These are phyloP conservation scores for Kwoniella sp. DNA, from an alignment of 768 basidiomycete genomes.

Conservation along the genomic window DNA sequence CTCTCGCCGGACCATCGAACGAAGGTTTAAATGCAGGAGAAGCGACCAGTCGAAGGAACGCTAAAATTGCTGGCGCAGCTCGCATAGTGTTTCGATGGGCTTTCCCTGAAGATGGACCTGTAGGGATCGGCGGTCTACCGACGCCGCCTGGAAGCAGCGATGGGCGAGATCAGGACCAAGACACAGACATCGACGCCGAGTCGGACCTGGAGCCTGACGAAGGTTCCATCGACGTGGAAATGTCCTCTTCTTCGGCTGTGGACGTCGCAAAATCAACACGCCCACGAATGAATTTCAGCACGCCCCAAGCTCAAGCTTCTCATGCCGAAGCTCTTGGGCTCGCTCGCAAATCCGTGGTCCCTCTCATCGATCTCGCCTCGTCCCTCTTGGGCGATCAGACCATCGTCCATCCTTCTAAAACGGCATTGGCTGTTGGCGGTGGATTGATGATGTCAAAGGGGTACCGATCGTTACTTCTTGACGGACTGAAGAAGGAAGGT, in stretches of 20 bases:
- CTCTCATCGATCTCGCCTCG: slow-evolving; percentile 42
- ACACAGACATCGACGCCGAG: neutral
- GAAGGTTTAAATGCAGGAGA: slow-evolving; percentile 26
- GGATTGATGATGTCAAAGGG: slow-evolving; percentile 47
- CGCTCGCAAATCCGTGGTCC: slow-evolving; percentile 27
- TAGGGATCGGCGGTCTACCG: slow-evolving; percentile 2
- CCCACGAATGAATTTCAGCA: neutral
- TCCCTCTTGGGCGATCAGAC: slow-evolving; percentile 32
- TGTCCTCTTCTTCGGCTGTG: neutral
- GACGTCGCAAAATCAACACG: neutral
- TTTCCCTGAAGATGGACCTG: slow-evolving; percentile 32
- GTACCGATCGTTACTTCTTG: slow-evolving; percentile 36
- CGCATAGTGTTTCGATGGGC: slow-evolving; percentile 46
- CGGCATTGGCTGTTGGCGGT: slow-evolving; percentile 48
- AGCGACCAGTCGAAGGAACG: slow-evolving; percentile 43
- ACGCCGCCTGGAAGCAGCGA: slow-evolving; percentile 19
- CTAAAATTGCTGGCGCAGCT: slow-evolving; percentile 46
- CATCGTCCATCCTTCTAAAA: slow-evolving; percentile 27
- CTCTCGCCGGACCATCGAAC: slow-evolving; percentile 23
- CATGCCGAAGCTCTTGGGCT: slow-evolving; percentile 33
- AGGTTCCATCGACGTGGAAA: neutral
- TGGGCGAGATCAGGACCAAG: neutral
- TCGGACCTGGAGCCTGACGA: neutral
- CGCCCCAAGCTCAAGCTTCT: slow-evolving; percentile 1
- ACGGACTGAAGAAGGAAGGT: slow-evolving; percentile 30